phyloP scores from a whole-genome alignment of 345 rosid genomes.

The Moricandia moricandioides region DNA sequence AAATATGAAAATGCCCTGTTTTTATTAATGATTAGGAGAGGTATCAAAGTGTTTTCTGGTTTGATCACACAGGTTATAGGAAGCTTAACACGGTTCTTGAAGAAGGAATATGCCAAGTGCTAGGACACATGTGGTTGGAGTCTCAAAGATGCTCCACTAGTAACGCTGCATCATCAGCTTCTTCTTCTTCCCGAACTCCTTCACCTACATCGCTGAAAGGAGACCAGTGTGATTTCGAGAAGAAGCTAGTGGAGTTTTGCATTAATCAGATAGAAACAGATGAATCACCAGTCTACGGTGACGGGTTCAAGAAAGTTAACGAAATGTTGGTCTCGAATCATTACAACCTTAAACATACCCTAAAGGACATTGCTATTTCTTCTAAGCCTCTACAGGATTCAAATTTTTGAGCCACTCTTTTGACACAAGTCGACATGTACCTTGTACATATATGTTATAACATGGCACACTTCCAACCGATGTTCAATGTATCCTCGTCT shows the following conservation, averaged over 20 bases:
- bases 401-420: not conserved
- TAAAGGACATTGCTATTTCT: constrained; percentile 8
- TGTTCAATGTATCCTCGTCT: too few species aligned
- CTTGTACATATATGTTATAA: not conserved
- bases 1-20: not conserved
- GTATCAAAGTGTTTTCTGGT: not conserved
- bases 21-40: not conserved
- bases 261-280: constrained; percentile 63
- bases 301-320: constrained; percentile 62
- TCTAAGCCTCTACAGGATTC: not conserved
- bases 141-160: constrained; percentile 54
- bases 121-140: constrained; percentile 84
- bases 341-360: constrained; percentile 46
- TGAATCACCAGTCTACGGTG: constrained; percentile 66
- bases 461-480: not conserved
- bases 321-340: constrained; percentile 52
- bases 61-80: constrained; percentile 11
- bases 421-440: too few species aligned
- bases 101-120: constrained; percentile 91
- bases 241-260: constrained; percentile 68
- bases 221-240: constrained; percentile 48
- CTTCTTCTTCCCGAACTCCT: constrained; percentile 32
- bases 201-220: constrained; percentile 54
- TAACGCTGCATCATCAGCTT: constrained; percentile 31
- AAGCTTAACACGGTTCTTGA: constrained; percentile 68